Conservation (phyloP, 208 protist genomes). For the Porcisia hertigi region DNA sequence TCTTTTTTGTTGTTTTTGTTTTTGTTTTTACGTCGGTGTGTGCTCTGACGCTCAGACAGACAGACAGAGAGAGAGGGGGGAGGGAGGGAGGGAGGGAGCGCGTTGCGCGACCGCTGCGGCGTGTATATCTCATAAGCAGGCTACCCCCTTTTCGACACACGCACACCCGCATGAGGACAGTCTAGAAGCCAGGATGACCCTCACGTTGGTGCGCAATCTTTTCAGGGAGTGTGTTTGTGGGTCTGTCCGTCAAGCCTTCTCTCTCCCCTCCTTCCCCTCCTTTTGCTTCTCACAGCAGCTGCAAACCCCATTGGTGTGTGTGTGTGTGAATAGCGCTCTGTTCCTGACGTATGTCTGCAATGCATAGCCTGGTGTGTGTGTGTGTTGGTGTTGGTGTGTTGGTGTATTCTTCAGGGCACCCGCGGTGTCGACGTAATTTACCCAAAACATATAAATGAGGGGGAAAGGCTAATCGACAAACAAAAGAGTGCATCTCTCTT, state of each 20-base stretch:
- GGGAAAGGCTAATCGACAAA: not conserved
- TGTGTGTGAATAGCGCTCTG: not conserved
- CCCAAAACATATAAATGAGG: too few species aligned
- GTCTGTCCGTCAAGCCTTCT: not conserved
- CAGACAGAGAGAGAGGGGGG: not conserved
- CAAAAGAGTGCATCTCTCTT: not conserved
- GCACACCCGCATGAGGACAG: not conserved
- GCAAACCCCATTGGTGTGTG: not conserved
- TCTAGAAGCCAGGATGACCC: not conserved
- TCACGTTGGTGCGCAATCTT: not conserved
- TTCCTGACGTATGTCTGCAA: not conserved
- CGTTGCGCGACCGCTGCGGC: not conserved
- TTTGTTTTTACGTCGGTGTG: conserved; percentile 6
- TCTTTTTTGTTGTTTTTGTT: not conserved
- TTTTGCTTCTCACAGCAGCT: not conserved
- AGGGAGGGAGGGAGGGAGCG: not conserved
- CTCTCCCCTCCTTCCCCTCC: not conserved
- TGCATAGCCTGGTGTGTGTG: not conserved
- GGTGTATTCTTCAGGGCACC: not conserved
- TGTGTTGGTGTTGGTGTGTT: not conserved
- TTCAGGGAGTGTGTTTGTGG: not conserved
- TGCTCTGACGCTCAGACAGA: not conserved
- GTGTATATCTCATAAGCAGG: not conserved
- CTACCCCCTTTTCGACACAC: not conserved
- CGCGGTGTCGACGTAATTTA: too few species aligned